Evolutionary conservation across 2,329 filamentous ascomycete species (phyloP), one percentile per base, ranked within the genome.

Genomic region (Aureobasidium sp.): DNA sequence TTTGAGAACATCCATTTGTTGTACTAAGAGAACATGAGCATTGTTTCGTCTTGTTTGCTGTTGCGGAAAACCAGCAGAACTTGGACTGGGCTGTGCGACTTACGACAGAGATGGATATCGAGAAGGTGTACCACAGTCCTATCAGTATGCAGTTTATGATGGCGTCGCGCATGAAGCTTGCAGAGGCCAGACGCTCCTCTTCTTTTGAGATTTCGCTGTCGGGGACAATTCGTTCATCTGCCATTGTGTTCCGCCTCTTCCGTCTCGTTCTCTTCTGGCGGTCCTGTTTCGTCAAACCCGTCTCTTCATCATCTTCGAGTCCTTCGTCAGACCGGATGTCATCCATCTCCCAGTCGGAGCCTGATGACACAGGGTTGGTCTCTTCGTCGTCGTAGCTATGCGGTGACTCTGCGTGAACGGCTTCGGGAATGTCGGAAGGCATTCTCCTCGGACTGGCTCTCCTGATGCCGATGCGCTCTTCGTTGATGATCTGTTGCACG

Each of bases 1-100:
- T 88, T 83, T 70, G 90, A 89, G 77, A 99, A 97, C 93, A 99
- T 97, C 94, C 94, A 97, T 78, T 97, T 97, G 82, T 99, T 99
- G 81, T 97, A 99, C 88, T 94, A 68, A 9, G 5, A 5, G 7
- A 16, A 10, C 5, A 36, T 59, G 3, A 59, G 57, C 29, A n/a
- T n/a, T 27, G 62, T 21, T 21, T 21, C 21, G 21, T 1, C 21
- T 21, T 21, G 21, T 21, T 21, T 21, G 21, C 21, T 21, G 21
- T 21, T 21, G 21, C 21, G 21, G 21, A 21, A 21, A 21, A 21
- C 21, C 21, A 45, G 29, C 37, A 14, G 45, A 53, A 42, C 34
- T 1, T 45, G 27, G 3, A 1, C 21, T 2, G 30, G 4, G 1
- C 1, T 6, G 34, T 8, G 5, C 13, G 44, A 79, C 88, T 78